Evolutionary conservation across 2,329 filamentous ascomycete species (phyloP).

Genomic region (Chrysoporthe cubensis): DNA sequence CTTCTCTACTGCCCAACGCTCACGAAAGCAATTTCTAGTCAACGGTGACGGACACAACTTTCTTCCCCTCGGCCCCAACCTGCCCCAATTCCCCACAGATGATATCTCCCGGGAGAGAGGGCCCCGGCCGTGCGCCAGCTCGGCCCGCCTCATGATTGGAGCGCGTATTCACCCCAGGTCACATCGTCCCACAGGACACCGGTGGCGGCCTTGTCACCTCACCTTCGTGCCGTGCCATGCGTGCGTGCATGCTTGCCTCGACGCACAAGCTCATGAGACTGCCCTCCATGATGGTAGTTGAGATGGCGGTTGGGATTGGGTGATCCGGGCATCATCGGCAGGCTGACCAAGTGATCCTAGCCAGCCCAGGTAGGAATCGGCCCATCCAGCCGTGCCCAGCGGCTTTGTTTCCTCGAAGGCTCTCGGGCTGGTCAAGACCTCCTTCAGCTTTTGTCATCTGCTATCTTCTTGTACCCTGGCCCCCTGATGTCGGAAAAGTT

Average conservation of each 20-base stretch:
- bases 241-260: not conserved
- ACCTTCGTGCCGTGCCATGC: not conserved
- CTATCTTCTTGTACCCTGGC: not conserved
- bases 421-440: not conserved
- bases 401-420: not conserved
- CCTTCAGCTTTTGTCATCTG: not conserved
- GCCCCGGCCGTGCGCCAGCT: conserved; percentile 4
- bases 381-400: not conserved
- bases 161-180: conserved; percentile 21
- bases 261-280: not conserved
- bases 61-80: conserved; percentile 19
- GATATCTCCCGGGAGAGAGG: conserved; percentile 4
- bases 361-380: not conserved
- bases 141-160: conserved; percentile 25
- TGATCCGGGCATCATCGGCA: not conserved
- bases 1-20: conserved; percentile 7
- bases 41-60: conserved; percentile 5
- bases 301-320: not conserved
- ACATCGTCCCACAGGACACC: conserved; percentile 16
- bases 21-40: not conserved
- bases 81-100: conserved; percentile 14
- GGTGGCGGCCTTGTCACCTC: not conserved
- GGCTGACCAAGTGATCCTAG: not conserved
- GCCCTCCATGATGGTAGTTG: not conserved
- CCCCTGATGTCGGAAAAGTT: conserved; percentile 13